A percentile compares a stretch with the other conserved stretches of the same genome.
These are phyloP conservation scores for Sporothrix phasma DNA, from an alignment of 2,329 filamentous ascomycete species.

Conservation along the genomic window DNA sequence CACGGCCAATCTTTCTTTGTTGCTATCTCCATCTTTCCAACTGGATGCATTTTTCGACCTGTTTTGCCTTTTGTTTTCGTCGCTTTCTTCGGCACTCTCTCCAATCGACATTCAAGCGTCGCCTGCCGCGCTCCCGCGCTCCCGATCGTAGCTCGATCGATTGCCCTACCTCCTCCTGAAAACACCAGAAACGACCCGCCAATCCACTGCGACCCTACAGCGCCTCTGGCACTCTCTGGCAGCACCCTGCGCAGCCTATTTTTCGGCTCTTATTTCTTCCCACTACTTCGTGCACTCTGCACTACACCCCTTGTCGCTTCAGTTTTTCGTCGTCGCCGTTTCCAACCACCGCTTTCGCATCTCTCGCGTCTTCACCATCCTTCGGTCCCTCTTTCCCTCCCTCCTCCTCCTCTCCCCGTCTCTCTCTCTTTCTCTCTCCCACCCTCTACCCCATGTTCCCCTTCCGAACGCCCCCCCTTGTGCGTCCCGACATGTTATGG, in stretches of 20 bases:
- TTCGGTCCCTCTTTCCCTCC: neutral
- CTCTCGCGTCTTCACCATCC: neutral
- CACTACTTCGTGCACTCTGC: no score
- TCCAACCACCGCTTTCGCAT: neutral
- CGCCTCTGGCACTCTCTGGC: neutral
- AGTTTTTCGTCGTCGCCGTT: neutral
- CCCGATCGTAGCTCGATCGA: constrained; percentile 3
- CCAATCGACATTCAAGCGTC: neutral
- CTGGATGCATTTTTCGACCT: neutral
- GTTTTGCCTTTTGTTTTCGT: constrained; percentile 14
- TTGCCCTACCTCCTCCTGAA: neutral
- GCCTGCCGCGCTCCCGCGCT: neutral
- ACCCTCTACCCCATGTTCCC: constrained; percentile 12
- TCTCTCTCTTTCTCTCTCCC: neutral
- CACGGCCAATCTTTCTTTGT: neutral
- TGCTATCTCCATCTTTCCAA: neutral
- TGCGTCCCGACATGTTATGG: constrained; percentile 39
- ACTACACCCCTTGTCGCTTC: constrained; percentile 1
- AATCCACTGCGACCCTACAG: constrained; percentile 10
- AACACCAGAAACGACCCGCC: constrained; percentile 11
- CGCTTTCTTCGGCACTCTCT: no score
- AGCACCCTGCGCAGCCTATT: neutral
- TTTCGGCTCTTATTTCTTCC: constrained; percentile 6
- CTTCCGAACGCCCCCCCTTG: constrained; percentile 6
- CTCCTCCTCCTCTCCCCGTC: neutral